A percentile compares a stretch with the other conserved stretches of the same genome.
phyloP scores from a whole-genome alignment of 2,329 filamentous ascomycete species.

The Aspergillus bombycis region DNA sequence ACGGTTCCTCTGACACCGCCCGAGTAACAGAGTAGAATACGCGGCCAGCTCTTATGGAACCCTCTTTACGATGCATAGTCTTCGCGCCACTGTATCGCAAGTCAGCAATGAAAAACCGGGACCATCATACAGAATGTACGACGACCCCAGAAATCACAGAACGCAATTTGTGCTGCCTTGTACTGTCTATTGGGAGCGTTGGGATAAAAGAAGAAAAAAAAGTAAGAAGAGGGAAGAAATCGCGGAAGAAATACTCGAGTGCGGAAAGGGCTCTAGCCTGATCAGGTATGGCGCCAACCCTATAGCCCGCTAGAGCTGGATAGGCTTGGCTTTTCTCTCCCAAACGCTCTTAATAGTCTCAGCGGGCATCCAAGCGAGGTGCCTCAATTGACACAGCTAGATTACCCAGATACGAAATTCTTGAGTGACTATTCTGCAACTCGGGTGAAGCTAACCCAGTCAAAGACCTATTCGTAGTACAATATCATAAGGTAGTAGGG shows the following conservation, averaged over 20 bases:
- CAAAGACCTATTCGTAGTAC: no score
- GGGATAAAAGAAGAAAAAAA: conserved; percentile 46
- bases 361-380: no score
- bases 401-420: no score
- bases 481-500: no score
- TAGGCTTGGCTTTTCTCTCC: neutral
- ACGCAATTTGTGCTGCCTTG: conserved; percentile 65
- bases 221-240: conserved; percentile 24
- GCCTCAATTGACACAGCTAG: no score
- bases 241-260: conserved; percentile 15
- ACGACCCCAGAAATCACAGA: conserved; percentile 51
- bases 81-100: conserved; percentile 66
- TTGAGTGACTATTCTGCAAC: no score
- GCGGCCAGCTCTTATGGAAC: conserved; percentile 75
- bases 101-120: conserved; percentile 64
- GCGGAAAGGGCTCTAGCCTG: conserved; percentile 29
- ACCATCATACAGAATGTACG: conserved; percentile 70
- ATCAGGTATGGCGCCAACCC: conserved; percentile 18
- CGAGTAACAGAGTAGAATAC: conserved; percentile 68
- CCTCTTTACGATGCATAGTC: conserved; percentile 53
- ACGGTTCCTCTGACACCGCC: conserved; percentile 82
- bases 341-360: no score
- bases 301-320: neutral
- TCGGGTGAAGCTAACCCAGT: no score
- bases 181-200: conserved; percentile 86